Evolutionary conservation across 345 rosid genomes (phyloP).

Genomic region (Ceriops zippeliana): DNA sequence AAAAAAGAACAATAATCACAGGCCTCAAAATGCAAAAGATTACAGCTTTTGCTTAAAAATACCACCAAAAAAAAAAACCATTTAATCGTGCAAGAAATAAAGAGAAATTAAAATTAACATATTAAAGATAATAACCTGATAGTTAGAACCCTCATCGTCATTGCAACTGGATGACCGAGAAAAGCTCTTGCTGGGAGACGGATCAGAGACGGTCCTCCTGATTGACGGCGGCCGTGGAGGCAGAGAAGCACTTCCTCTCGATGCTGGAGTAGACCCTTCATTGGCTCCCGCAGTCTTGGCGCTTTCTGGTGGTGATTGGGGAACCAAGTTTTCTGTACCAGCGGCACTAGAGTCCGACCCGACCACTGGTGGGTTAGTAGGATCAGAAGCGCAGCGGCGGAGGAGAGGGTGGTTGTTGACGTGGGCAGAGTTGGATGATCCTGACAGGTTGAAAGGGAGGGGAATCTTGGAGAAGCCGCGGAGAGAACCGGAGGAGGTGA

Average conservation of each 20-base stretch:
- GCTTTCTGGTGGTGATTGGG: slow-evolving; percentile 18
- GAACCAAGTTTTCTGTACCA: background rate
- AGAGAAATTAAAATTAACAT: too few relatives aligned
- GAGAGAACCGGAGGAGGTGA: background rate
- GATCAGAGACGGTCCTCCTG: slow-evolving; percentile 37
- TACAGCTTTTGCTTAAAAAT: too few relatives aligned
- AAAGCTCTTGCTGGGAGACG: slow-evolving; percentile 24
- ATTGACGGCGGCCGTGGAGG: slow-evolving; percentile 28
- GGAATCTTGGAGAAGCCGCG: slow-evolving; percentile 34
- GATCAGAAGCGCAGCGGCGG: slow-evolving; percentile 14
- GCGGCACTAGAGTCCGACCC: background rate
- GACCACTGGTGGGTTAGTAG: background rate
- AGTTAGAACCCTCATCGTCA: background rate
- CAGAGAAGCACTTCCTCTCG: slow-evolving; percentile 18
- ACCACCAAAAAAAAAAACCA: too few relatives aligned
- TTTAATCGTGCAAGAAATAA: too few relatives aligned
- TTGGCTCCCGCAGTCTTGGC: slow-evolving; percentile 8
- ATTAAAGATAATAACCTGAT: too few relatives aligned
- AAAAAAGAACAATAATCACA: too few relatives aligned
- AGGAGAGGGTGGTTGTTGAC: background rate
- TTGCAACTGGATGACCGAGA: slow-evolving; percentile 18
- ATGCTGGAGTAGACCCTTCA: slow-evolving; percentile 5
- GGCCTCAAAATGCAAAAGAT: too few relatives aligned
- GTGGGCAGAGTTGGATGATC: background rate
- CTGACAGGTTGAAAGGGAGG: slow-evolving; percentile 11